These are phyloP conservation scores for Asterophora lycoperdoides DNA, from an alignment of 768 basidiomycete species.

Conservation along the genomic window DNA sequence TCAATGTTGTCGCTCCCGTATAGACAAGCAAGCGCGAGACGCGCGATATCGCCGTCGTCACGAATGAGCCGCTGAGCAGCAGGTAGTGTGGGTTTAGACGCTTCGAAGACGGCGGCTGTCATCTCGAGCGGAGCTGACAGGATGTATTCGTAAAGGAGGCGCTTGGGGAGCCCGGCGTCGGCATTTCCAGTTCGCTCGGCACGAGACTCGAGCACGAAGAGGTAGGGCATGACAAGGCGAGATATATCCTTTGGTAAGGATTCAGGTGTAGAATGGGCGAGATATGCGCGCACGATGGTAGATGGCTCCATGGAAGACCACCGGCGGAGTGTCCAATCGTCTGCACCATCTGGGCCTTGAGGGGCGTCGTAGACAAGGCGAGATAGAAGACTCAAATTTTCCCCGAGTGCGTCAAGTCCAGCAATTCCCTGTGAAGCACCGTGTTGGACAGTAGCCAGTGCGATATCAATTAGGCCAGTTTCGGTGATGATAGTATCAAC, in stretches of 20 bases:
- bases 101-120: slow-evolving; percentile 76
- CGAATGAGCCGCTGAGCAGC: slow-evolving; percentile 66
- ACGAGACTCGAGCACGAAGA: slow-evolving; percentile 87
- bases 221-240: slow-evolving; percentile 83
- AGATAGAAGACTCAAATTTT: slow-evolving; percentile 85
- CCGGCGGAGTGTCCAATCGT: slow-evolving; percentile 71
- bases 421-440: slow-evolving; percentile 78
- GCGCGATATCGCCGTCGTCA: slow-evolving; percentile 79
- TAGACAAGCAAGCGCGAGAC: slow-evolving; percentile 81
- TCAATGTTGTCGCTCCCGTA: slow-evolving; percentile 75
- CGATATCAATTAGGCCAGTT: slow-evolving; percentile 75
- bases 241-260: slow-evolving; percentile 65
- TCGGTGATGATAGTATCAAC: slow-evolving; percentile 56
- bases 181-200: slow-evolving; percentile 76
- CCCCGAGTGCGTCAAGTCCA: slow-evolving; percentile 80
- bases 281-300: slow-evolving; percentile 69
- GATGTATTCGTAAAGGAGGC: slow-evolving; percentile 68
- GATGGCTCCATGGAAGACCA: slow-evolving; percentile 71
- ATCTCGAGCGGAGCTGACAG: slow-evolving; percentile 63
- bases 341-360: slow-evolving; percentile 36
- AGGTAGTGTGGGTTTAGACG: slow-evolving; percentile 86
- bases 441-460: slow-evolving; percentile 78
- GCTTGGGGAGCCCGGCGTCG: slow-evolving; percentile 60
- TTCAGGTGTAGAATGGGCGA: slow-evolving; percentile 63
- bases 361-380: slow-evolving; percentile 82